Base-by-base conservation (phyloP, 495 filamentous ascomycete species). In the Podospora anserina region DNA sequence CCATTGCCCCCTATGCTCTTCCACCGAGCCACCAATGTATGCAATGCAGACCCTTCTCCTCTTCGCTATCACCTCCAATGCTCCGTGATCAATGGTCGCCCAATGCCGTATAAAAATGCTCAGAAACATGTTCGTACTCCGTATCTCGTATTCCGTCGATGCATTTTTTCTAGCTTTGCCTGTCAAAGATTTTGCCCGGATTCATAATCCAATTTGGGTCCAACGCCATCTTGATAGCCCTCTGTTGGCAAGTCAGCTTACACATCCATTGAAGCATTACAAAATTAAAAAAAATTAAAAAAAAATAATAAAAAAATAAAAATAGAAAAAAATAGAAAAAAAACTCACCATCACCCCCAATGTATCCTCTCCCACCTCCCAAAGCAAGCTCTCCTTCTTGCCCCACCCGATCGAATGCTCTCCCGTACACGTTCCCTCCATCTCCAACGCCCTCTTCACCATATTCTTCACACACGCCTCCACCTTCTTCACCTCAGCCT, bases 381-480 rank as follows among this genome's bases (percentile, higher is more conserved):
- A 88, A 55, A 90, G 76, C 61, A 97, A 82, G 0, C 84, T 89
- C 44, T 87, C 87, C 78, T 95, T 97, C 81, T 97, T 97, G 4
- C 91, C 93, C 71, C 96, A 84, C 5, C 94, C 94, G 64, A 97
- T 82, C 0, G 92, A 92, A 80, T 97, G 94, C 75, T 97, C 94
- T 19, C 94, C 91, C 1, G 92, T 94, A 79, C 92, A 94, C 4
- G 94, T 96, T 1, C 93, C 93, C 66, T 96, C 93, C 93, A 97
- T 96, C 57, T 93, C 92, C 28, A 97, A 73, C 7, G 92, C 93
- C 26, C 92, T 83, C 71, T 91, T 87, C 23, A 96, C 92, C 93
- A 97, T 96, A 69, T 92, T 89, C 71, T 93, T 86, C 27, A 96
- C 92, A 64, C 91, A 91, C 49, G 82, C 85, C 74, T 95, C 89